phyloP scores from a whole-genome alignment of 768 basidiomycete genomes.

The Boletus sp. region DNA sequence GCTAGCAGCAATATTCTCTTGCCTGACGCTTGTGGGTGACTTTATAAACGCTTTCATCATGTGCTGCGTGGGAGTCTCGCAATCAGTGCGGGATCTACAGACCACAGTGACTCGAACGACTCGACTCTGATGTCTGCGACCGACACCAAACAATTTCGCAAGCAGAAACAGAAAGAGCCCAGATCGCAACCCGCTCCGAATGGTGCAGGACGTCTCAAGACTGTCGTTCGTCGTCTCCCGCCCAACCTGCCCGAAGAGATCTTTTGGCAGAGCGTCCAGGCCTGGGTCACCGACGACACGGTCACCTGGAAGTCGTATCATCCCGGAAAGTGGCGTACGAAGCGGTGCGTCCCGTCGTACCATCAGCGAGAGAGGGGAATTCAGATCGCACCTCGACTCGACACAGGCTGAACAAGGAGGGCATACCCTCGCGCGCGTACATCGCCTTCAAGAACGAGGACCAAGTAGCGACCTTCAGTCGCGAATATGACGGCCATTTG shows the following conservation, averaged over 20 bases:
- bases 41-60: not conserved
- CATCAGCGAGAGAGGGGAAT: not conserved
- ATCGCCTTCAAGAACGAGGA: constrained; percentile 84
- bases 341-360: constrained; percentile 46
- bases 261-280: constrained; percentile 89
- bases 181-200: constrained; percentile 28
- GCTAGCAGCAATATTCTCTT: not conserved
- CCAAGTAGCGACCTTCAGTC: constrained; percentile 68
- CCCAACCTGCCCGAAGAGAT: constrained; percentile 89
- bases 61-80: constrained; percentile 4
- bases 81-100: not conserved
- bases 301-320: constrained; percentile 64
- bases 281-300: constrained; percentile 80
- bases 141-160: constrained; percentile 20
- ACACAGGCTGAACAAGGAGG: constrained; percentile 76
- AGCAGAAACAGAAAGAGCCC: constrained; percentile 33
- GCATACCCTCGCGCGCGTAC: constrained; percentile 84
- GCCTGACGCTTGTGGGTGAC: not conserved
- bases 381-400: not conserved
- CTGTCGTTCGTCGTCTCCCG: constrained; percentile 82
- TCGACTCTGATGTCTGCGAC: constrained; percentile 19
- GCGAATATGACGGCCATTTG: constrained; percentile 86
- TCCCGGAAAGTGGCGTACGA: constrained; percentile 62
- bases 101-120: not conserved
- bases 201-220: constrained; percentile 70